Evolutionary conservation across 192 early-diverging fungal species (phyloP).

Genomic region (Geranomyces michiganensis): DNA sequence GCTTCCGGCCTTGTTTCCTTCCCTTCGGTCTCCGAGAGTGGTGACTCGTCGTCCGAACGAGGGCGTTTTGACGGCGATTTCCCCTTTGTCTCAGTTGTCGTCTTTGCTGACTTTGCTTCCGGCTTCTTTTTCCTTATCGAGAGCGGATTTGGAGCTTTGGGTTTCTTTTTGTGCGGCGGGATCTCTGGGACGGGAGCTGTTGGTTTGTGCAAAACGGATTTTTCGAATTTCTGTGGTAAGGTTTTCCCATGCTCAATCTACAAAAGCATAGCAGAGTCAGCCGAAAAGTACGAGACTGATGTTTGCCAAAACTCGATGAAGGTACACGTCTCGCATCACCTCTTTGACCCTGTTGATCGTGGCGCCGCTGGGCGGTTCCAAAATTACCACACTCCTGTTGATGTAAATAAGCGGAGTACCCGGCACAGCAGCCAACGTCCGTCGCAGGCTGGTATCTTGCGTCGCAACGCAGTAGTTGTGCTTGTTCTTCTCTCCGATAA

Average conservation of each 20-base stretch:
- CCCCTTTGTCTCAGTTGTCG: background rate
- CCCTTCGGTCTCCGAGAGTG: background rate
- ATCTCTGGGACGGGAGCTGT: conserved; percentile 48
- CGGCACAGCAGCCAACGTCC: conserved; percentile 65
- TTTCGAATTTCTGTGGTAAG: conserved; percentile 60
- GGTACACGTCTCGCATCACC: conserved; percentile 23
- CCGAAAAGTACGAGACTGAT: background rate
- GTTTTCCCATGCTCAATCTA: conserved; percentile 56
- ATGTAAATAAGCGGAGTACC: conserved; percentile 89
- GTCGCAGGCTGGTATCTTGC: conserved; percentile 72
- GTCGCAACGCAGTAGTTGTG: conserved; percentile 86
- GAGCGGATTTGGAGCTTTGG: conserved; percentile 85
- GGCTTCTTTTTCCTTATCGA: conserved; percentile 77
- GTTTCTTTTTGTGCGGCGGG: conserved; percentile 62
- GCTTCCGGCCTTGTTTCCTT: no score
- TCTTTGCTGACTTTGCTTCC: conserved; percentile 19
- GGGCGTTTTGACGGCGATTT: conserved; percentile 1
- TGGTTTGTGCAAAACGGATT: conserved; percentile 45
- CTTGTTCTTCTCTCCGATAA: conserved; percentile 75
- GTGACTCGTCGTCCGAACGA: background rate
- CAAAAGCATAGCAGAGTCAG: background rate
- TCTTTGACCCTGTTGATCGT: conserved; percentile 52
- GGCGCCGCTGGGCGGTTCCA: conserved; percentile 73
- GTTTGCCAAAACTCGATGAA: background rate
- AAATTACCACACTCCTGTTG: conserved; percentile 71